phyloP scores from a whole-genome alignment of 2,329 filamentous ascomycete genomes.

The Pseudonectria buxi region DNA sequence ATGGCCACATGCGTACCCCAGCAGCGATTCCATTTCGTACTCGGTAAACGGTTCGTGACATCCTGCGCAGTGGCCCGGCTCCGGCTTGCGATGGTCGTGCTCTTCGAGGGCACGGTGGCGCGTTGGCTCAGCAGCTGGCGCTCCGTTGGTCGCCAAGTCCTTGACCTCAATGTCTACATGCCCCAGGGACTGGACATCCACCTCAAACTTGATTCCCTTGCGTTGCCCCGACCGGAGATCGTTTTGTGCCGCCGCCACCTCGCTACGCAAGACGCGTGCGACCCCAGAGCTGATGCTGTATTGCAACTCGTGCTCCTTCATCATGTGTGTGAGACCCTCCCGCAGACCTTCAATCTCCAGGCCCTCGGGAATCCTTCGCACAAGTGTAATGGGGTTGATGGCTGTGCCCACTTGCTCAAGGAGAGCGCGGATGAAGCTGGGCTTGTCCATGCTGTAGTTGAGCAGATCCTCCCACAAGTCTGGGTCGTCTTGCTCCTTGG shows the following conservation, averaged over 20 bases:
- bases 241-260: constrained; percentile 79
- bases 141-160: constrained; percentile 27
- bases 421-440: constrained; percentile 83
- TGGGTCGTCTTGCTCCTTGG: constrained; percentile 84
- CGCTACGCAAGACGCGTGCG: constrained; percentile 76
- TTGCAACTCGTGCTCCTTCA: constrained; percentile 94
- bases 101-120: constrained; percentile 11
- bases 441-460: constrained; percentile 96
- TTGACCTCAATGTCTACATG: constrained; percentile 38
- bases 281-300: constrained; percentile 87
- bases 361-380: constrained; percentile 85
- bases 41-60: constrained; percentile 52
- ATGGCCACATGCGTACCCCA: constrained; percentile 77
- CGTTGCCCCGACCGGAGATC: constrained; percentile 72
- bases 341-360: constrained; percentile 86
- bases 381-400: constrained; percentile 85
- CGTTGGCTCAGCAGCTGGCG: constrained; percentile 15
- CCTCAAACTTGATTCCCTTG: constrained; percentile 83
- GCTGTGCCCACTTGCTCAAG: constrained; percentile 91
- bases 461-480: constrained; percentile 94
- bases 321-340: constrained; percentile 82
- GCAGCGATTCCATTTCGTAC: constrained; percentile 62
- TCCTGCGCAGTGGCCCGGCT: constrained; percentile 52
- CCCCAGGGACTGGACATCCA: constrained; percentile 42
- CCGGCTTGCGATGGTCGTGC: constrained; percentile 26